Conservation (phyloP, 2,329 filamentous ascomycete species). For the Fusarium nelsonii region DNA sequence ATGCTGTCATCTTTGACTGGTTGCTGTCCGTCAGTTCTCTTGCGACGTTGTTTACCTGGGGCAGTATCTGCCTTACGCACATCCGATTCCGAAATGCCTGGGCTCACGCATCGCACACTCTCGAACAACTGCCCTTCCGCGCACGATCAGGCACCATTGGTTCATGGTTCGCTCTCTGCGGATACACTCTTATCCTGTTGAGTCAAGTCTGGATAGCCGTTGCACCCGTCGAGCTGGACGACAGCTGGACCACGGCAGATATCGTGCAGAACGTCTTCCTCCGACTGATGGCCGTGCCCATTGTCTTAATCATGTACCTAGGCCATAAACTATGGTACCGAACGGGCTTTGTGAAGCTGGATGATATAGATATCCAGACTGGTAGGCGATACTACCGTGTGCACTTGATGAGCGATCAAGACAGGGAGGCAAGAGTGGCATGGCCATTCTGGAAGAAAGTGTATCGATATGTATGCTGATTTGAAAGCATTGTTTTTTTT, state of each 20-base stretch:
- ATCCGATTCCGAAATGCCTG: conserved; percentile 89
- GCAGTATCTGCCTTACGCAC: conserved; percentile 87
- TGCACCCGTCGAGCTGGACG: conserved; percentile 73
- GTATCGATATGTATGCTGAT: conserved; percentile 80
- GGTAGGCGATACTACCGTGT: conserved; percentile 87
- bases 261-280: conserved; percentile 77
- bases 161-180: conserved; percentile 80
- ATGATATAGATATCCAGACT: conserved; percentile 88
- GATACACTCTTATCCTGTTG: conserved; percentile 80
- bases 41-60: conserved; percentile 82
- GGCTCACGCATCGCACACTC: conserved; percentile 72
- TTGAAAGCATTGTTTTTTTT: not conserved
- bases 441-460: conserved; percentile 83
- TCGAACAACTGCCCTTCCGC: conserved; percentile 82
- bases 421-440: conserved; percentile 75
- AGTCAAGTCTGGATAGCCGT: conserved; percentile 90
- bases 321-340: conserved; percentile 80
- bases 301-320: conserved; percentile 77
- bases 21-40: conserved; percentile 79
- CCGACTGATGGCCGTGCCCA: conserved; percentile 75
- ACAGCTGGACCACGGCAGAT: conserved; percentile 52
- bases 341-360: conserved; percentile 62
- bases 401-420: conserved; percentile 80
- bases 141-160: conserved; percentile 82
- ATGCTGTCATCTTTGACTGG: conserved; percentile 79